Percentiles rank a stretch among this genome's conserved stretches.
Evolutionary conservation across 1,284 basidiomycete species (phyloP).

Genomic region (Malassezia globosa): DNA sequence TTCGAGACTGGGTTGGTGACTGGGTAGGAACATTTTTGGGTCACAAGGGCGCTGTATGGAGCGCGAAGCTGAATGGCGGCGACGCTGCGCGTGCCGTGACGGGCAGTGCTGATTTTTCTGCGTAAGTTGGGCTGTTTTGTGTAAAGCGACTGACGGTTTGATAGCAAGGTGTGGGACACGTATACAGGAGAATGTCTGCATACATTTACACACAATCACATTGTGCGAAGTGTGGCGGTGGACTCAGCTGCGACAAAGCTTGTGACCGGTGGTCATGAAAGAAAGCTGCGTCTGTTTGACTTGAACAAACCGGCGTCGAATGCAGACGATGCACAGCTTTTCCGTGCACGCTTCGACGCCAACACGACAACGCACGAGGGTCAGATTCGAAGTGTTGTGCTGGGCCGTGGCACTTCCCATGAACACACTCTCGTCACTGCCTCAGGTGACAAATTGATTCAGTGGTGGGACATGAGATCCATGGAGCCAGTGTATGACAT

Average conservation of each 20-base stretch:
- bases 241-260: conserved; percentile 59
- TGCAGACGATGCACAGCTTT: conserved; percentile 69
- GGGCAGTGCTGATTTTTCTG: conserved; percentile 92
- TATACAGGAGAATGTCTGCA: conserved; percentile 73
- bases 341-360: conserved; percentile 51
- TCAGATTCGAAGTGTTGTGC: conserved; percentile 80
- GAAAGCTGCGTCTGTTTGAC: conserved; percentile 91
- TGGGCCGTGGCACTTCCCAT: conserved; percentile 54
- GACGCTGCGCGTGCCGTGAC: conserved; percentile 64
- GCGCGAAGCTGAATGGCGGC: conserved; percentile 72
- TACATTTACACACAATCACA: conserved; percentile 93
- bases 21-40: conserved; percentile 98
- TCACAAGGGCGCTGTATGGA: conserved; percentile 98
- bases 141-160: neutral
- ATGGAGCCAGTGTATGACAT: conserved; percentile 61
- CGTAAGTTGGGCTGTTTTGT: conserved; percentile 64
- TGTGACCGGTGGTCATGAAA: conserved; percentile 90
- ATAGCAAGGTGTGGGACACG: conserved; percentile 84
- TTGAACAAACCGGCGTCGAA: conserved; percentile 53
- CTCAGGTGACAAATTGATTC: conserved; percentile 74
- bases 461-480: conserved; percentile 95
- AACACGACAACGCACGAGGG: conserved; percentile 59
- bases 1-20: conserved; percentile 59
- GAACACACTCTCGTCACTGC: conserved; percentile 64
- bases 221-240: conserved; percentile 85